Percentiles rank a stretch among this genome's conserved stretches.
These are phyloP conservation scores for Sanghuangporus sanghuang DNA, from an alignment of 1,284 basidiomycete species.

Conservation along the genomic window DNA sequence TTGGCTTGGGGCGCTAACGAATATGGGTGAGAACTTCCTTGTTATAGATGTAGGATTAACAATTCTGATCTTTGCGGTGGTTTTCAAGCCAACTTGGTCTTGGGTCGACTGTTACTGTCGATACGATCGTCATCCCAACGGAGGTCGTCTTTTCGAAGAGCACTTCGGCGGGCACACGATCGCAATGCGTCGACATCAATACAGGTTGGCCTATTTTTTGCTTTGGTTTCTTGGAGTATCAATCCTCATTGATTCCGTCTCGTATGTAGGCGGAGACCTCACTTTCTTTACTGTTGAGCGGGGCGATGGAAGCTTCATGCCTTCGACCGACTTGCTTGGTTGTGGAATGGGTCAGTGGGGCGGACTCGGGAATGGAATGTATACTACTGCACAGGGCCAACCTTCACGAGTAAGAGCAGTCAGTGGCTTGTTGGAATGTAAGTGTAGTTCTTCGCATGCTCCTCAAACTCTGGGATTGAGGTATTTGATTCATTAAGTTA, in stretches of 20 bases:
- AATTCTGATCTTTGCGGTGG: background rate
- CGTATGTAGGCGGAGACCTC: conserved; percentile 61
- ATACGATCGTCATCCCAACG: conserved; percentile 78
- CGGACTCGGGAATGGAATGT: conserved; percentile 79
- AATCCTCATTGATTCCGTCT: background rate
- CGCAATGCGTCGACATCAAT: conserved; percentile 60
- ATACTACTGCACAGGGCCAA: conserved; percentile 67
- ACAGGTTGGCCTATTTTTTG: conserved; percentile 45
- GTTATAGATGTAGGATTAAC: background rate
- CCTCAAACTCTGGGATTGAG: background rate
- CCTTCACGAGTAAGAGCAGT: conserved; percentile 78
- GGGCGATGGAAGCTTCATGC: conserved; percentile 32
- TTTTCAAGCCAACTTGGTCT: conserved; percentile 72
- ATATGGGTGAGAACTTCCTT: conserved; percentile 49
- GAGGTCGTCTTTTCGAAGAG: conserved; percentile 74
- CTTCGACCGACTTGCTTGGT: conserved; percentile 67
- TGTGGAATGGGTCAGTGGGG: conserved; percentile 86
- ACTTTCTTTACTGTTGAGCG: conserved; percentile 77
- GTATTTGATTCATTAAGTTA: conserved; percentile 42
- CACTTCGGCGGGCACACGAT: conserved; percentile 47
- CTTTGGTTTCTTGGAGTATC: conserved; percentile 9
- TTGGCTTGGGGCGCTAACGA: conserved; percentile 91
- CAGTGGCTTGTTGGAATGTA: conserved; percentile 82
- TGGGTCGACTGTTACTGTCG: conserved; percentile 61
- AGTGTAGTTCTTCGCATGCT: conserved; percentile 26